phyloP scores from a whole-genome alignment of 2,329 filamentous ascomycete species.

The Xylaria sp. region DNA sequence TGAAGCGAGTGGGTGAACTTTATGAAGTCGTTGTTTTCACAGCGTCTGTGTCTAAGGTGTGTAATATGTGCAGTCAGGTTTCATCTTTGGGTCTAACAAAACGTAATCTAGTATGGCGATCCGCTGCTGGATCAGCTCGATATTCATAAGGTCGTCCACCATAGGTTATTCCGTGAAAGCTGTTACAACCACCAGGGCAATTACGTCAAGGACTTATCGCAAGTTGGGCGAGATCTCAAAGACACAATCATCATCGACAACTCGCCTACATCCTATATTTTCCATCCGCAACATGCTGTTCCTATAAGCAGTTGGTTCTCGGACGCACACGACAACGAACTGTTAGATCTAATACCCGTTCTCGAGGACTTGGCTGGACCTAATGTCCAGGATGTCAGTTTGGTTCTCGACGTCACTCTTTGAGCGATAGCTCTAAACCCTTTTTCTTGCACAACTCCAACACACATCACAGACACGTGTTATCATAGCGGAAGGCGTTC shows the following conservation, averaged over 20 bases:
- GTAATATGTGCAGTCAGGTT: slow-evolving; percentile 42
- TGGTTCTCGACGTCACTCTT: slow-evolving; percentile 92
- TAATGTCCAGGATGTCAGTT: slow-evolving; percentile 93
- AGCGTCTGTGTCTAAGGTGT: slow-evolving; percentile 95
- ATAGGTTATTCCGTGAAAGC: slow-evolving; percentile 95
- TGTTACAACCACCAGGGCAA: slow-evolving; percentile 99
- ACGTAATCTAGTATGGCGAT: slow-evolving; percentile 80
- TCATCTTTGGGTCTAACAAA: slow-evolving; percentile 39
- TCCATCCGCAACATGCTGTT: slow-evolving; percentile 98
- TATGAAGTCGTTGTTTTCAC: slow-evolving; percentile 99
- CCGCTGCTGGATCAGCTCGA: slow-evolving; percentile 95
- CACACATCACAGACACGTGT: slow-evolving; percentile 47
- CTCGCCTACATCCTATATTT: slow-evolving; percentile 98
- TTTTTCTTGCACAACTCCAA: slow-evolving; percentile 45
- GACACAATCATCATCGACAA: slow-evolving; percentile 99
- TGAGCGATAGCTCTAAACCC: slow-evolving; percentile 56
- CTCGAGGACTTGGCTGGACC: slow-evolving; percentile 93
- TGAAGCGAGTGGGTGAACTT: slow-evolving; percentile 97
- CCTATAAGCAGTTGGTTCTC: slow-evolving; percentile 99
- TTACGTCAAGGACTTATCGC: slow-evolving; percentile 98
- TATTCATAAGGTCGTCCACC: slow-evolving; percentile 96
- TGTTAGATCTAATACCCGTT: slow-evolving; percentile 96
- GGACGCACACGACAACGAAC: slow-evolving; percentile 98
- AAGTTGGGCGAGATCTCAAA: slow-evolving; percentile 93
- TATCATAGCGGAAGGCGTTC: slow-evolving; percentile 68